A percentile compares a stretch with the other conserved stretches of the same genome.
phyloP scores from a whole-genome alignment of 1,284 basidiomycete genomes.

The Marasmius tenuissimus region DNA sequence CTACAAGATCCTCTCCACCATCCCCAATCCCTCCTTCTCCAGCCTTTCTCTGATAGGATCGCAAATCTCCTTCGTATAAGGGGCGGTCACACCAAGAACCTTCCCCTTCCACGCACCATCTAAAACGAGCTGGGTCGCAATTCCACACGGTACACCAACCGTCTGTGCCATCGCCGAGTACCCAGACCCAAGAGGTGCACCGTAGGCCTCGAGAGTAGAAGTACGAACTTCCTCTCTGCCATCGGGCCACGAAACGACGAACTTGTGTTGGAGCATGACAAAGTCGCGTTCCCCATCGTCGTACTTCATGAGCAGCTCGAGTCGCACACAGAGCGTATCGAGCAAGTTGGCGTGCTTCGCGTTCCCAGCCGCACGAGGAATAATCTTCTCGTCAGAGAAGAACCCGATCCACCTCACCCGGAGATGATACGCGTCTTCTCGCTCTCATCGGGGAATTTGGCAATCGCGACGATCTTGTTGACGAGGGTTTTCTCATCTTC shows the following conservation, averaged over 20 bases:
- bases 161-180: conserved; percentile 93
- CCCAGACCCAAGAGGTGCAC: conserved; percentile 63
- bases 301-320: conserved; percentile 94
- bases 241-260: conserved; percentile 84
- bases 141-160: conserved; percentile 93
- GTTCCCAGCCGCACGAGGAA: conserved; percentile 51
- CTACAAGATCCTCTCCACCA: conserved; percentile 73
- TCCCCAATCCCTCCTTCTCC: conserved; percentile 82
- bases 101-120: conserved; percentile 69
- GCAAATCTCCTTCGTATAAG: conserved; percentile 88
- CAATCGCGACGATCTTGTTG: conserved; percentile 68
- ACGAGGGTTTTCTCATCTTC: conserved; percentile 70
- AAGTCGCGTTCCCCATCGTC: conserved; percentile 91
- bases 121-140: conserved; percentile 84
- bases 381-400: conserved; percentile 73
- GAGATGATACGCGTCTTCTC: conserved; percentile 80
- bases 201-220: conserved; percentile 92
- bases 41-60: conserved; percentile 76
- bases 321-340: conserved; percentile 90
- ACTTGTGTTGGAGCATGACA: conserved; percentile 98
- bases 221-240: conserved; percentile 86
- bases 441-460: conserved; percentile 69
- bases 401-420: conserved; percentile 91
- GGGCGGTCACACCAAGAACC: conserved; percentile 80
- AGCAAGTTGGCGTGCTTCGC: conserved; percentile 36